phyloP scores from a whole-genome alignment of 345 rosid species.

The Gossypium thurberi region DNA sequence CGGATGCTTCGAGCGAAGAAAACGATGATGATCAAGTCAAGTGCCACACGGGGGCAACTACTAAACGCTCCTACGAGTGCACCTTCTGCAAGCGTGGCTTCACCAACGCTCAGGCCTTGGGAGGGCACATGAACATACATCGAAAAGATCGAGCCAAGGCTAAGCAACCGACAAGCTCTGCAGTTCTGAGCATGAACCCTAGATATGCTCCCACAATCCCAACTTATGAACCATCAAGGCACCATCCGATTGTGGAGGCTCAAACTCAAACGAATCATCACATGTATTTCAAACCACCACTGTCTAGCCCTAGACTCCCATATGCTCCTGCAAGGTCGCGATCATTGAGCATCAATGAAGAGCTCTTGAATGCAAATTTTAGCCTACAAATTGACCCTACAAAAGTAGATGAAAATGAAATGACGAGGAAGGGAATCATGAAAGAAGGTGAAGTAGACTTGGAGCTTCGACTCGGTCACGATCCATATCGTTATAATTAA shows the following conservation, averaged over 20 bases:
- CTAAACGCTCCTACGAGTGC: constrained; percentile 53
- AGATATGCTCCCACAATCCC: constrained; percentile 11
- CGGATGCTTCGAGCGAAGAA: constrained; percentile 31
- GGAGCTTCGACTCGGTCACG: constrained; percentile 81
- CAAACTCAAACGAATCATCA: constrained; percentile 12
- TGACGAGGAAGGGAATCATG: constrained; percentile 15
- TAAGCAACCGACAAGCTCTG: constrained; percentile 20
- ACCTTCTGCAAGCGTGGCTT: constrained; percentile 77
- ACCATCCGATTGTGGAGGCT: constrained; percentile 22
- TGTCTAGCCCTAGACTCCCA: constrained; percentile 14
- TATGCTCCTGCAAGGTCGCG: constrained; percentile 5
- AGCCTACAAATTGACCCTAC: constrained; percentile 42
- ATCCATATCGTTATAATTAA: constrained; percentile 1
- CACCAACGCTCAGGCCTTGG: constrained; percentile 88
- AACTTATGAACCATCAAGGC: constrained; percentile 9
- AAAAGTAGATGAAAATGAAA: constrained; percentile 18
- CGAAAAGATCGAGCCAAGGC: constrained; percentile 48
- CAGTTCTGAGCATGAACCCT: constrained; percentile 20
- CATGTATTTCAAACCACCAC: constrained; percentile 23
- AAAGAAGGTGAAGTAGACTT: constrained; percentile 60
- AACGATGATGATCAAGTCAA: constrained; percentile 24
- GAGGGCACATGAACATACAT: constrained; percentile 86
- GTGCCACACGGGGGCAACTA: constrained; percentile 10
- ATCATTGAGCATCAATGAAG: constrained; percentile 22
- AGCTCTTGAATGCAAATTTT: constrained; percentile 41